Conservation (phyloP, 805 yeast genomes). For the Candida silvatica region DNA sequence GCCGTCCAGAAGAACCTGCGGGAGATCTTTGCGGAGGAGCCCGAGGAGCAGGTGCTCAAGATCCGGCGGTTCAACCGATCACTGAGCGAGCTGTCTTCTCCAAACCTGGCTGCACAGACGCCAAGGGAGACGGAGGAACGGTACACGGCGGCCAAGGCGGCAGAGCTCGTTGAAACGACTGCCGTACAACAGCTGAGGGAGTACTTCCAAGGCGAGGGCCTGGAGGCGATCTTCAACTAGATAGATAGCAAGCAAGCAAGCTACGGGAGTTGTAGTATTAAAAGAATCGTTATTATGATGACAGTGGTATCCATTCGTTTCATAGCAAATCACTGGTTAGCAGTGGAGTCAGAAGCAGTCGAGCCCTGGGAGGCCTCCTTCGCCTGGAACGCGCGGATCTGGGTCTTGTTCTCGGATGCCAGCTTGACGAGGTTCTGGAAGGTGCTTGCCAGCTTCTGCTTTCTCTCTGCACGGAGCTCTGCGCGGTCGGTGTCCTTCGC, state of each 20-base stretch:
- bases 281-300: no score
- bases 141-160: not conserved
- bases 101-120: not conserved
- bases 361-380: no score
- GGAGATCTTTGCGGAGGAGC: not conserved
- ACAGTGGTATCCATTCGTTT: no score
- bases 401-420: constrained; percentile 24
- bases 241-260: no score
- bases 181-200: not conserved
- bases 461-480: constrained; percentile 12
- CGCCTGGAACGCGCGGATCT: constrained; percentile 20
- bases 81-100: constrained; percentile 1
- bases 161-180: not conserved
- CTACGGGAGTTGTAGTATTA: no score
- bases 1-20: not conserved
- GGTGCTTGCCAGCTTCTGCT: constrained; percentile 19
- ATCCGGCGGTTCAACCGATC: constrained; percentile 1
- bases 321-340: no score
- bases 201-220: no score
- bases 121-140: not conserved
- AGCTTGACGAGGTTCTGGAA: constrained; percentile 24
- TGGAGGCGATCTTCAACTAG: no score
- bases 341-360: no score
- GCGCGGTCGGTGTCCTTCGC: not conserved
- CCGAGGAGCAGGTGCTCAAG: no score